These are phyloP conservation scores for Podila clonocystis DNA, from an alignment of 192 early-diverging fungal genomes.

Conservation along the genomic window DNA sequence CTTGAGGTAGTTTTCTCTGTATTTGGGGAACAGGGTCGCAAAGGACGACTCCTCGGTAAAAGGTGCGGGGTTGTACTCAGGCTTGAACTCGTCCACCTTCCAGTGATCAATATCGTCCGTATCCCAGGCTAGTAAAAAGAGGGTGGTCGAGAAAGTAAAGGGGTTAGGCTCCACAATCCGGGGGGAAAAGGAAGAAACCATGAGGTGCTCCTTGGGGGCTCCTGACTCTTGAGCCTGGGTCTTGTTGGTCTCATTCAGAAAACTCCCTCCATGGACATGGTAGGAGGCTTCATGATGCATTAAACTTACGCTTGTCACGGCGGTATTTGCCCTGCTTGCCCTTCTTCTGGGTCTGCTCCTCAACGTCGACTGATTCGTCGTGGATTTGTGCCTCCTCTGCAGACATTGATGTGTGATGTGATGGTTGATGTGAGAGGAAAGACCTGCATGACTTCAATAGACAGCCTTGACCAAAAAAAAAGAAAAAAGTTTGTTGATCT, in stretches of 20 bases:
- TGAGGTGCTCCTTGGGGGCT: not conserved
- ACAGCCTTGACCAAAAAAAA: no score
- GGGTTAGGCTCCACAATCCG: not conserved
- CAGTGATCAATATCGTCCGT: constrained; percentile 94
- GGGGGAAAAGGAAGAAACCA: not conserved
- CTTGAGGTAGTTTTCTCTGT: constrained; percentile 92
- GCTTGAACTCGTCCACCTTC: constrained; percentile 89
- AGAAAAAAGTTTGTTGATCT: not conserved
- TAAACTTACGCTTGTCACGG: constrained; percentile 60
- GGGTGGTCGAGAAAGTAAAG: not conserved
- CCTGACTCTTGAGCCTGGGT: not conserved
- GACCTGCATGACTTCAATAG: not conserved
- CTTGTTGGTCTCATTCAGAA: not conserved
- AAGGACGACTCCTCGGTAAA: constrained; percentile 97
- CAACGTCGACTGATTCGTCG: constrained; percentile 25
- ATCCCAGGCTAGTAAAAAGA: constrained; percentile 74
- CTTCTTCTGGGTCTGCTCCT: constrained; percentile 46
- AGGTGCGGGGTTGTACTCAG: constrained; percentile 72
- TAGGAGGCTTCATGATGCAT: not conserved
- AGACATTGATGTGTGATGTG: constrained; percentile 32
- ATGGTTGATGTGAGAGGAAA: not conserved
- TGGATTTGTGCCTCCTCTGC: constrained; percentile 23
- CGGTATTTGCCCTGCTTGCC: constrained; percentile 61
- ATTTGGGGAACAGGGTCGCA: constrained; percentile 98
- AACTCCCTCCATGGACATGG: not conserved